A percentile compares a stretch with the other conserved stretches of the same genome.
These are phyloP conservation scores for Tilletia caries DNA, from an alignment of 1,284 basidiomycete species.

Conservation along the genomic window DNA sequence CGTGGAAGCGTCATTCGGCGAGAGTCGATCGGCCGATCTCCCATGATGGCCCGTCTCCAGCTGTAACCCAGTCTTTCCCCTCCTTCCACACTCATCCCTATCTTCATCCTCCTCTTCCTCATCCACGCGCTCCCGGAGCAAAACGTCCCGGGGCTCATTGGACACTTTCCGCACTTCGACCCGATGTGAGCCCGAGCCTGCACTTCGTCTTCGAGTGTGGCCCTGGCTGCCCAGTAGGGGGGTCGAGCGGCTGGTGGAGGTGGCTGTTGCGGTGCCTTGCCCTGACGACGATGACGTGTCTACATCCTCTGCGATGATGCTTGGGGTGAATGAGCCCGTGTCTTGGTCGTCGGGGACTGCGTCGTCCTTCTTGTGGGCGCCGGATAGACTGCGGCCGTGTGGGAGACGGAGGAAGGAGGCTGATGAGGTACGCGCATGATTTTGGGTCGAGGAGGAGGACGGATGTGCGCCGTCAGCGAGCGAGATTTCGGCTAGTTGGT, in stretches of 20 bases:
- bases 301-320: not conserved
- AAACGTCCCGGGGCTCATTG: conserved; percentile 1
- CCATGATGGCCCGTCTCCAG: not conserved
- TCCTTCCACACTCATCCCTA: conserved; percentile 10
- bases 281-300: not conserved
- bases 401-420: not conserved
- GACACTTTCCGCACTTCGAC: conserved; percentile 11
- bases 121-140: not conserved
- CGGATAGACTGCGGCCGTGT: not conserved
- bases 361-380: conserved; percentile 7
- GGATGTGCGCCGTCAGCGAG: not conserved
- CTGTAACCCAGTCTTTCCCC: conserved; percentile 14
- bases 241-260: not conserved
- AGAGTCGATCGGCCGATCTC: conserved; percentile 1
- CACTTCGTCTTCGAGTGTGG: conserved; percentile 4
- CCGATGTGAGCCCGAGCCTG: conserved; percentile 7
- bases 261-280: not conserved
- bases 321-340: not conserved
- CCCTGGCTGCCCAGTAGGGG: not conserved
- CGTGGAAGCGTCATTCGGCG: not conserved
- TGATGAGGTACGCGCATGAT: not conserved
- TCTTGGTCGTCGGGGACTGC: not conserved
- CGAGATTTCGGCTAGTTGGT: not conserved
- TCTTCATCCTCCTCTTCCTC: conserved; percentile 13
- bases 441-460: not conserved